phyloP scores from a whole-genome alignment of 352 stramenopile species.

The Phytophthora quininea region DNA sequence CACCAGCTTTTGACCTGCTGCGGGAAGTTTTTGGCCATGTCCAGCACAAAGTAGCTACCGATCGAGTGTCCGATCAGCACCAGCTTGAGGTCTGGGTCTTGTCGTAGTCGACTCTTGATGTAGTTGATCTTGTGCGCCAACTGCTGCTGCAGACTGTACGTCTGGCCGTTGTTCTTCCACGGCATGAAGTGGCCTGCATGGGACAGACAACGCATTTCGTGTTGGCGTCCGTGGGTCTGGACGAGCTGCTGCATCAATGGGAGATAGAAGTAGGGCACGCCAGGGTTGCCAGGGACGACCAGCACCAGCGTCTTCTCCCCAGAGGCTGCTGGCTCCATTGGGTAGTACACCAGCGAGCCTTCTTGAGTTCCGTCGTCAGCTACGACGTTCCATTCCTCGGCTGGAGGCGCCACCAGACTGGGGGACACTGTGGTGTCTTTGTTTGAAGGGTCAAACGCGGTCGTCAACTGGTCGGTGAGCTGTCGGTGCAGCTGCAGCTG shows the following conservation, averaged over 20 bases:
- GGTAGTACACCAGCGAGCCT: slow-evolving; percentile 59
- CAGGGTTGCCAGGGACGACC: slow-evolving; percentile 71
- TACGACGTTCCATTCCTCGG: slow-evolving; percentile 62
- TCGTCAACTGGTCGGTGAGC: slow-evolving; percentile 36
- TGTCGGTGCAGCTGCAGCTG: slow-evolving; percentile 47
- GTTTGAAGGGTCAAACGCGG: slow-evolving; percentile 11
- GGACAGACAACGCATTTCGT: slow-evolving; percentile 67
- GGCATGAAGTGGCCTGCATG: slow-evolving; percentile 73
- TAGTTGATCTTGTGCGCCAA: slow-evolving; percentile 64
- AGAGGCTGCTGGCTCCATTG: slow-evolving; percentile 3
- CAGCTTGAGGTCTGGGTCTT: slow-evolving; percentile 53
- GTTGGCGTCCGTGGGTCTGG: slow-evolving; percentile 28
- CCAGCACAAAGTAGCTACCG: slow-evolving; percentile 56
- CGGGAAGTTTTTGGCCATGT: slow-evolving; percentile 60
- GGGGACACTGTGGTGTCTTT: slow-evolving; percentile 11
- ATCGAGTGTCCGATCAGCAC: slow-evolving; percentile 77
- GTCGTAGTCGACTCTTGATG: slow-evolving; percentile 40
- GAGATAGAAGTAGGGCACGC: slow-evolving; percentile 68
- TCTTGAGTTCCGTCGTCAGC: slow-evolving; percentile 41
- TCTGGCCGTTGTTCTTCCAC: slow-evolving; percentile 58
- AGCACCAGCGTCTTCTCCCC: slow-evolving; percentile 55
- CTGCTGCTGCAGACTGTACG: slow-evolving; percentile 65
- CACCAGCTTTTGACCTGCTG: slow-evolving; percentile 63
- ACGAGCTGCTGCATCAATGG: slow-evolving; percentile 68
- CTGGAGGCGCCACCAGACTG: slow-evolving; percentile 17